Evolutionary conservation across 2,329 filamentous ascomycete genomes (phyloP), one percentile per base, ranked within the genome.

Genomic region (Xylariales sp.): DNA sequence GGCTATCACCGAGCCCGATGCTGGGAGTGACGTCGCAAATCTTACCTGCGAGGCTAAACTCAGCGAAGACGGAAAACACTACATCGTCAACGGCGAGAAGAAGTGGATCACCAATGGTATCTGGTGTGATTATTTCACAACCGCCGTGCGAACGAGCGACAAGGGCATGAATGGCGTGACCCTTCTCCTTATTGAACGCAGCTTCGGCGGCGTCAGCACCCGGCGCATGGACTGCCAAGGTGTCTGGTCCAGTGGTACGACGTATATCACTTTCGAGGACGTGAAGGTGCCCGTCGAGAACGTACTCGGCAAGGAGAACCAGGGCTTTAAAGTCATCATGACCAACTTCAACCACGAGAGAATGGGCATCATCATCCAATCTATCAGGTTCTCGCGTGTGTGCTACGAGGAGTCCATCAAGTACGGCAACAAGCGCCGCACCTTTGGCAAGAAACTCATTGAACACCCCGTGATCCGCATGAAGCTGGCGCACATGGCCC

Each of bases 261-360:
- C 93, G 22, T 98, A 97, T 68, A 84, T 98, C 61, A 96, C 91
- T 31, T 97, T 97, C 53, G 93, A 98, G 66, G 93, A 98, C 61
- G 93, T 97, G 67, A 97, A 97, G 74, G 93, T 98, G 0, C 93
- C 93, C 2, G 93, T 97, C n/a, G 91, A 95, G 77, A 97, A 98
- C 72, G 67, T 98, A 55, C 83, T 98, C 46, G 93, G 93, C 69
- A 97, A 96, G 74, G 84, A 95, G 72, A 95, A 98, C 76, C 85
- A 95, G 64, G 93, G 93, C 28, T 98, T 98, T 80, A 88, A 90
- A 70, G 89, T 95, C 61, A 91, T 98, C 74, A 97, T 97, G 91
- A 96, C 88, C 63, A 96, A 96, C 77, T 96, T 96, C 76, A 97
- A 97, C 78, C 93, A 97, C 75, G 93, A 98, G 72, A 88, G 93